These are phyloP conservation scores for Potentilla sterilis DNA, from an alignment of 306 rosid species.

Conservation along the genomic window DNA sequence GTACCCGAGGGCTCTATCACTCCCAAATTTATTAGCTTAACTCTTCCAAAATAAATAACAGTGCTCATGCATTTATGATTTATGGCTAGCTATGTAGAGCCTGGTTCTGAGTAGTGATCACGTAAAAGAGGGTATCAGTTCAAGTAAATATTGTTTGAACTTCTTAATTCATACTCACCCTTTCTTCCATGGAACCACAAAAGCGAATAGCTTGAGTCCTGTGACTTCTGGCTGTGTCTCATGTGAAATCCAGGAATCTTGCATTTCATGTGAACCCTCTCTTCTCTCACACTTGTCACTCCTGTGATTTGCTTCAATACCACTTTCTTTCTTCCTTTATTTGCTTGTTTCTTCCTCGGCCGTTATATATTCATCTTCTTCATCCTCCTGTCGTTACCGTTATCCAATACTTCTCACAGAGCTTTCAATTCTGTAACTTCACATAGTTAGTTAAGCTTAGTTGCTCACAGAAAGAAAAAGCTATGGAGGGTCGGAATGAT, in stretches of 20 bases:
- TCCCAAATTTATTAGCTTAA: conserved; percentile 41
- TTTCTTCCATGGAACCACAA: conserved; percentile 34
- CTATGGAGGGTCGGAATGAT: conserved; percentile 30
- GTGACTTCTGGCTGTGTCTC: conserved; percentile 40
- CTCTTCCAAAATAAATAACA: conserved; percentile 1
- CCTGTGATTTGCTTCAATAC: conserved; percentile 79
- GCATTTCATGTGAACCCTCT: conserved; percentile 62
- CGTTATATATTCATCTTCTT: conserved; percentile 25
- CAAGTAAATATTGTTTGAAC: conserved; percentile 26
- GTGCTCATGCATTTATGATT: conserved; percentile 33
- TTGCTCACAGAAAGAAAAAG: background rate
- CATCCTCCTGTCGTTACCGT: background rate
- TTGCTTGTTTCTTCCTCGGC: background rate
- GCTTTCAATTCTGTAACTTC: background rate
- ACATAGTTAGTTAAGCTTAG: background rate
- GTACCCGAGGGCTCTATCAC: background rate
- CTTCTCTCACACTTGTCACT: conserved; percentile 20
- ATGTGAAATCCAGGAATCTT: conserved; percentile 5
- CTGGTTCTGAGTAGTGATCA: conserved; percentile 35
- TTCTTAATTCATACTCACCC: background rate
- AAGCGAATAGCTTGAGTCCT: conserved; percentile 38
- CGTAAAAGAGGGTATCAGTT: conserved; percentile 44
- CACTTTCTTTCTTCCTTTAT: conserved; percentile 4
- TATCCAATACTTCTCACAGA: background rate
- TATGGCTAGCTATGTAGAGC: conserved; percentile 26